A percentile compares a stretch with the other conserved stretches of the same genome.
phyloP scores from a whole-genome alignment of 805 yeast genomes.

The Schwanniomyces vanrijiae region DNA sequence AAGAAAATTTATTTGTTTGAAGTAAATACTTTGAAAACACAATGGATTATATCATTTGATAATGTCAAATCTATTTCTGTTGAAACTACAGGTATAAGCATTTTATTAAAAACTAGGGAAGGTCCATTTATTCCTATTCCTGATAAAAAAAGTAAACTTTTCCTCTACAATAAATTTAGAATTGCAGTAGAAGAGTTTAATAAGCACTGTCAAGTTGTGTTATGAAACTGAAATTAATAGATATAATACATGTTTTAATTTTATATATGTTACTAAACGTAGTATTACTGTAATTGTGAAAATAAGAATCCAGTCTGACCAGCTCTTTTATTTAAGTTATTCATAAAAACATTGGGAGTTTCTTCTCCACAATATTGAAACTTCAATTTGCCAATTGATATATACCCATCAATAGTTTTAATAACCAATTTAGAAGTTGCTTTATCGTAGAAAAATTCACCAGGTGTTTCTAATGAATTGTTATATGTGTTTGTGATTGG shows the following conservation, averaged over 20 bases:
- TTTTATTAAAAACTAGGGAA: slow-evolving; percentile 53
- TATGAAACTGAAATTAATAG: slow-evolving; percentile 9
- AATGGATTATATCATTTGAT: slow-evolving; percentile 72
- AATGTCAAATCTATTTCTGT: slow-evolving; percentile 68
- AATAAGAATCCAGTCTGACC: slow-evolving; percentile 28
- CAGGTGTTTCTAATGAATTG: slow-evolving; percentile 13
- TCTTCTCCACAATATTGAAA: slow-evolving; percentile 58
- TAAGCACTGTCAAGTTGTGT: slow-evolving; percentile 57
- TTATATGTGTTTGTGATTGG: not conserved
- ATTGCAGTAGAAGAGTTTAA: slow-evolving; percentile 82
- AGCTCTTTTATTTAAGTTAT: slow-evolving; percentile 46
- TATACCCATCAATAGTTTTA: slow-evolving; percentile 43
- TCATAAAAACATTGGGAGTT: slow-evolving; percentile 42
- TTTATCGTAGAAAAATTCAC: slow-evolving; percentile 17
- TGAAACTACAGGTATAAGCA: slow-evolving; percentile 76
- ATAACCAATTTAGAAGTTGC: slow-evolving; percentile 28
- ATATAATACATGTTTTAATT: not conserved
- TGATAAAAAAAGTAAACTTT: slow-evolving; percentile 60
- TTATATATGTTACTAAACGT: not conserved
- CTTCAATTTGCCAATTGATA: slow-evolving; percentile 41
- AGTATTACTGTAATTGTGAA: not conserved
- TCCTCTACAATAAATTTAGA: slow-evolving; percentile 69
- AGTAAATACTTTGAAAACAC: slow-evolving; percentile 55
- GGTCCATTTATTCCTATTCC: slow-evolving; percentile 76
- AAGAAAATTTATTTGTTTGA: slow-evolving; percentile 67